These are phyloP conservation scores for Dictyostelium firmibasis DNA, from an alignment of 78 protist genomes.

Conservation along the genomic window DNA sequence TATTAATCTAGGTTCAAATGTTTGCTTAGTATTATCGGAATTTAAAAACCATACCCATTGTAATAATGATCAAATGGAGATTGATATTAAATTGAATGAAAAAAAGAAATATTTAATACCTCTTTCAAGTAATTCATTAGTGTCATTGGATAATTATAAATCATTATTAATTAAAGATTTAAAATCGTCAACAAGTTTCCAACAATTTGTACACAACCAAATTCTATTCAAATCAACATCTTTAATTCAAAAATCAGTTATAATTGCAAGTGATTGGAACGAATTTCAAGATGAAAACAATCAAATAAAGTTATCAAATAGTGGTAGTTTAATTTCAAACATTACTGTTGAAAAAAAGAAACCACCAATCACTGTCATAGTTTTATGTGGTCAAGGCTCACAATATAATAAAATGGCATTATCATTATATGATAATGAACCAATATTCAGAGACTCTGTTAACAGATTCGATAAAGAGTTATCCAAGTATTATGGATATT, in stretches of 20 bases:
- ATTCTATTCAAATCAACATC: neutral
- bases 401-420: conserved; percentile 74
- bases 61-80: neutral
- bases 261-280: neutral
- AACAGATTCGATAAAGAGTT: neutral
- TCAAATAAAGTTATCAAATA: neutral
- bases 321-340: neutral
- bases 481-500: neutral
- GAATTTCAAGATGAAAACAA: neutral
- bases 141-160: neutral
- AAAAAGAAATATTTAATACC: conserved; percentile 12
- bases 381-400: conserved; percentile 79
- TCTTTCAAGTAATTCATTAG: neutral
- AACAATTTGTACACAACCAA: conserved; percentile 28
- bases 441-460: neutral
- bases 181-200: neutral
- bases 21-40: no score
- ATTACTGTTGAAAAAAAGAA: neutral
- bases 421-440: conserved; percentile 19
- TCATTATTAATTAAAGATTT: neutral
- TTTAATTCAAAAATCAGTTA: neutral
- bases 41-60: no score
- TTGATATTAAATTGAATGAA: neutral
- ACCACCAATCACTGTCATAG: neutral
- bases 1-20: no score